These are phyloP conservation scores for Neurospora terricola DNA, from an alignment of 495 filamentous ascomycete genomes.

Conservation along the genomic window DNA sequence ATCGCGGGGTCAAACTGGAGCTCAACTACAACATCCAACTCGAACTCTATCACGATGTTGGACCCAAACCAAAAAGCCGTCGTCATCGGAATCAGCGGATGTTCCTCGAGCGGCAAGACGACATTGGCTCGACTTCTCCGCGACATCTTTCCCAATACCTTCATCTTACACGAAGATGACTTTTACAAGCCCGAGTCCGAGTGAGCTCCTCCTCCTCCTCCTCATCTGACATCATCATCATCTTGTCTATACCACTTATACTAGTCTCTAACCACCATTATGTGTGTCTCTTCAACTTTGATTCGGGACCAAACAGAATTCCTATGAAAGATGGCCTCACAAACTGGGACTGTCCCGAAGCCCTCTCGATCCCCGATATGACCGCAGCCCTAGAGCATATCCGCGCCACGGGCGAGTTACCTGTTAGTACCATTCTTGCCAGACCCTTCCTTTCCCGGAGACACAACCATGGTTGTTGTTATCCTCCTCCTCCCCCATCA, in stretches of 20 bases:
- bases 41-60: background rate
- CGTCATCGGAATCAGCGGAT: conserved; percentile 63
- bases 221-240: background rate
- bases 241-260: background rate
- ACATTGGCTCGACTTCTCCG: conserved; percentile 67
- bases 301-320: no score
- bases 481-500: background rate
- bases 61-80: conserved; percentile 34
- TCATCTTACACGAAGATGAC: conserved; percentile 87
- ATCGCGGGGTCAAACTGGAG: background rate
- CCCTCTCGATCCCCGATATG: conserved; percentile 60
- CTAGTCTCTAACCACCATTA: background rate
- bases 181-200: conserved; percentile 75
- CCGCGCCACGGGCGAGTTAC: conserved; percentile 51
- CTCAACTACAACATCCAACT: background rate
- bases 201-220: conserved; percentile 25
- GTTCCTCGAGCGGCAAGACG: conserved; percentile 72
- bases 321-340: conserved; percentile 46
- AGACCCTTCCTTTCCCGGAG: conserved; percentile 9
- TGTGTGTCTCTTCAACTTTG: background rate
- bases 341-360: conserved; percentile 80
- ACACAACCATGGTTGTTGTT: conserved; percentile 9
- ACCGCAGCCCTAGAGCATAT: conserved; percentile 52
- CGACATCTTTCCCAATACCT: conserved; percentile 58
- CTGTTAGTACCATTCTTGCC: conserved; percentile 28